Base-by-base conservation (phyloP, 306 rosid genomes). In the Malus fusca region DNA sequence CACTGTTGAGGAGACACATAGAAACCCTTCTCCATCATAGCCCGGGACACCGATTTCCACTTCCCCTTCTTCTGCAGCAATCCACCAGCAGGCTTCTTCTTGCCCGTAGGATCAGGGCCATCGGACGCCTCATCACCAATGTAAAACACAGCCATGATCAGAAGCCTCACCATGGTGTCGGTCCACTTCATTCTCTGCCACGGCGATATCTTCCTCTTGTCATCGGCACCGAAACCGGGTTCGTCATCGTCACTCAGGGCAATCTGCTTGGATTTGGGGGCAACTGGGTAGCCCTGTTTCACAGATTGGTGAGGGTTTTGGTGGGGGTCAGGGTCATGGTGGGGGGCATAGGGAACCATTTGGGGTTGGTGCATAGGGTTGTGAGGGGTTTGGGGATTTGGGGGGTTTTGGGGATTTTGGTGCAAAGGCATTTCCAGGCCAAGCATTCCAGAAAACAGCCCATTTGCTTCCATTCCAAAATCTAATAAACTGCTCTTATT, bases 161-260 rank as follows among this genome's bases (percentile, higher is more conserved):
- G 82, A 12, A 90, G 85, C 90, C 85, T 82, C 1, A 95, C 96
- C 99, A 95, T 95, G 19, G 86, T 84, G 23, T 89, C 93, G 0
- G 97, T 95, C 99, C 99, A 95, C 83, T 90, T 95, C 97, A 95
- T 95, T 80, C 99, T 89, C 79, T 95, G 99, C 99, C 99, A 95
- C 1, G 92, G 97, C 8, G 97, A 89, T 2, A 81, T 73, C 30
- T 88, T 94, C 85, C 74, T 88, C 81, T 90, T 92, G 33, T 88
- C 92, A 19, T 86, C 93, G 17, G 74, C 85, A 3, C 76, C 83
- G 7, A 87, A 79, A 6, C 84, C 87, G 7, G 80, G 86, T 15
- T 91, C 97, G 8, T 92, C 97, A 8, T 92, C 97, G 74, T 92
- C 99, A 61, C 97, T 95, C 2, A 79, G 82, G 3, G 78, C 26